phyloP scores from a whole-genome alignment of 495 filamentous ascomycete genomes.

The Tuber indicum region DNA sequence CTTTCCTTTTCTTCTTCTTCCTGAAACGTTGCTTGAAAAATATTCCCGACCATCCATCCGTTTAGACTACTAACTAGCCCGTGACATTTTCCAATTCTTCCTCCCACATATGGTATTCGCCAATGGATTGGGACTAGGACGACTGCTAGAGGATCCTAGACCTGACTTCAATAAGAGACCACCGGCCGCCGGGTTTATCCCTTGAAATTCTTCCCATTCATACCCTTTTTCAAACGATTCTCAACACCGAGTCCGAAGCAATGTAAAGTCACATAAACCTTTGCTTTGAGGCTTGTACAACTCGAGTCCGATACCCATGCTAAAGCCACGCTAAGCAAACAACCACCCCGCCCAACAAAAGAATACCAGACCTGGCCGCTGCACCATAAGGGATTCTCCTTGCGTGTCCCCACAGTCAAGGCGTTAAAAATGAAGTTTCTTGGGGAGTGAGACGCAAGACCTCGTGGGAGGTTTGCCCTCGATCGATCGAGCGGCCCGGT shows the following conservation, averaged over 20 bases:
- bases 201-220: not conserved
- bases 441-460: not conserved
- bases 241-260: not conserved
- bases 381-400: not conserved
- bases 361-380: not conserved
- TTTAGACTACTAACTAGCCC: not conserved
- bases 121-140: not conserved
- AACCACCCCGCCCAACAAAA: not conserved
- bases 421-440: not conserved
- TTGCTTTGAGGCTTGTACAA: not conserved
- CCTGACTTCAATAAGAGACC: not conserved
- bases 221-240: not conserved
- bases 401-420: not conserved
- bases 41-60: not conserved
- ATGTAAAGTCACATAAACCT: not conserved
- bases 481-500: not conserved
- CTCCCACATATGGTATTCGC: not conserved
- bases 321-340: not conserved
- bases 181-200: not conserved
- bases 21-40: not conserved
- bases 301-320: not conserved
- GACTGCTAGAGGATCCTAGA: not conserved
- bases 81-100: not conserved
- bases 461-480: not conserved
- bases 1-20: not conserved